These are phyloP conservation scores for Abrus pulchellus DNA, from an alignment of 306 rosid genomes.

Conservation along the genomic window DNA sequence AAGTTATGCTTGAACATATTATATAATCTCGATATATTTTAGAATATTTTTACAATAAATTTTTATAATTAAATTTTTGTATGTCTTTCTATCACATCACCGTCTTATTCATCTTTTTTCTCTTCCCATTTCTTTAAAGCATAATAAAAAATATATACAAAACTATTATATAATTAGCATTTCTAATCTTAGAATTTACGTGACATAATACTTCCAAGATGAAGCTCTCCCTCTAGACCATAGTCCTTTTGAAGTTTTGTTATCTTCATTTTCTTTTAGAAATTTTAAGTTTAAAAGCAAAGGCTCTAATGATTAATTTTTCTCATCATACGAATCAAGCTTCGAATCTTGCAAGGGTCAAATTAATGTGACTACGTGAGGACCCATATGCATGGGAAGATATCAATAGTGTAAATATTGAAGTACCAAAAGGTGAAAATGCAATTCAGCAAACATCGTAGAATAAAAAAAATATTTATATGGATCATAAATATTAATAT, in stretches of 20 bases:
- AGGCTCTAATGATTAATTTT: conserved; percentile 50
- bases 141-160: no score
- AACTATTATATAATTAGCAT: no score
- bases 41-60: no score
- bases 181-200: conserved; percentile 37
- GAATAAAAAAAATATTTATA: not conserved
- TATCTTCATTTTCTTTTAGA: conserved; percentile 29
- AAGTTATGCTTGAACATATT: no score
- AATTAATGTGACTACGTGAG: conserved; percentile 53
- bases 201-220: conserved; percentile 35
- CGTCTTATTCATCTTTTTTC: not conserved
- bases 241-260: not conserved
- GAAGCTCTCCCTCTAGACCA: conserved; percentile 8
- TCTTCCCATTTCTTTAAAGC: conserved; percentile 21
- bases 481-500: not conserved
- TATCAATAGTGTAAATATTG: conserved; percentile 17
- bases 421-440: conserved; percentile 23
- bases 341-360: conserved; percentile 57
- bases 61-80: no score
- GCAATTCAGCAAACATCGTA: conserved; percentile 1
- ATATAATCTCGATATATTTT: no score
- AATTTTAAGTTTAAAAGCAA: conserved; percentile 39
- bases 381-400: conserved; percentile 59
- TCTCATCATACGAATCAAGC: conserved; percentile 43
- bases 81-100: no score